phyloP scores from a whole-genome alignment of 2,329 filamentous ascomycete genomes.

The Xylariales sp. region DNA sequence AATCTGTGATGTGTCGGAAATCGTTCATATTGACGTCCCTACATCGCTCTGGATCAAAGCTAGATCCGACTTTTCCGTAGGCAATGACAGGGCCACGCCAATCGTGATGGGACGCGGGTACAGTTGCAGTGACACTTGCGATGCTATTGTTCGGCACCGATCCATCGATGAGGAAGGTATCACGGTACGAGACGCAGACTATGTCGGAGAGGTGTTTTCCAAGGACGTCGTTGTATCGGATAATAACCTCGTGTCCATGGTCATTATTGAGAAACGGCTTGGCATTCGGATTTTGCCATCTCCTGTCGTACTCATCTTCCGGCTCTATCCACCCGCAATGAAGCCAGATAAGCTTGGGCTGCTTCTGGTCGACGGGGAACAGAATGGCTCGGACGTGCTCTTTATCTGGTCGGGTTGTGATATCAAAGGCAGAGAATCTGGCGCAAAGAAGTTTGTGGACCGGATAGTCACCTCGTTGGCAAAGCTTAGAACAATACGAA shows the following conservation, averaged over 20 bases:
- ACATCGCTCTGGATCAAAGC: background rate
- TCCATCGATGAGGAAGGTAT: constrained; percentile 18
- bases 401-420: constrained; percentile 4
- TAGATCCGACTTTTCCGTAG: constrained; percentile 1
- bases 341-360: constrained; percentile 32
- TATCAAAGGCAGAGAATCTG: constrained; percentile 7
- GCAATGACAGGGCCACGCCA: constrained; percentile 34
- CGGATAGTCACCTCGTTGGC: constrained; percentile 24
- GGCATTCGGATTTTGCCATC: background rate
- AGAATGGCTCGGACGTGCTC: constrained; percentile 26
- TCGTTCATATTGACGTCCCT: constrained; percentile 41
- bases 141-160: constrained; percentile 18
- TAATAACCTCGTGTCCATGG: background rate
- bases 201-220: constrained; percentile 1
- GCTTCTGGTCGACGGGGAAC: constrained; percentile 16
- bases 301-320: background rate
- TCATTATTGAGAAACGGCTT: constrained; percentile 14
- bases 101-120: too few species aligned
- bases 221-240: constrained; percentile 11
- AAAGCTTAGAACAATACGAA: constrained; percentile 27
- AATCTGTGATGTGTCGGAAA: constrained; percentile 39
- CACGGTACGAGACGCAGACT: constrained; percentile 17
- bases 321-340: background rate
- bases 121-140: background rate
- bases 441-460: constrained; percentile 29